Base-by-base conservation (phyloP, 805 yeast species). In the Kodamaea hsintzibuensis region DNA sequence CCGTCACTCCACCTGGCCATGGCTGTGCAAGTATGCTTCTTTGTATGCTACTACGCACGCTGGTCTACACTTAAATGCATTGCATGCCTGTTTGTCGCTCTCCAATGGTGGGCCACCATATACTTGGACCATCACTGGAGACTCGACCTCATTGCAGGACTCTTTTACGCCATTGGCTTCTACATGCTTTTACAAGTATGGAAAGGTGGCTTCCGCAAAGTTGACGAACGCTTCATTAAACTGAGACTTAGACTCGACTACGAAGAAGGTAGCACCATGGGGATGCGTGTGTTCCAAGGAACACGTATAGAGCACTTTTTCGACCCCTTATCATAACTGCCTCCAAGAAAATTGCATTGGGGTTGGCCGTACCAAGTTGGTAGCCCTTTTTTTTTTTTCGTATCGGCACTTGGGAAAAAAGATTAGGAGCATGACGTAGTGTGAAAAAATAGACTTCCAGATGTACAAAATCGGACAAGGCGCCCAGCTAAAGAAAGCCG, bases 81-180 rank as follows among this genome's bases (percentile, higher is more conserved):
- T 1, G 78, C 76, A 17, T 61, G 78, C 4, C 37, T 56, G 0
- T 85, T 80, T 65, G 81, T 85, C 7, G 54, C 73, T 1, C 62
- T 82, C 35, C 90, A 85, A 63, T 84, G 90, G 88, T 86, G 90
- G 89, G 82, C 89, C 19, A 83, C 89, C 2, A 82, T 86, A 70
- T 86, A 86, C 61, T 66, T 86, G 54, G 90, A 85, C 63, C 91
- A 85, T 66, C 91, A 86, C 66, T 86, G 85, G 79, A 74, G 89
- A 55, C 66, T 85, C 37, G 91, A 86, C 63, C 68, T 85, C 50
- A 66, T 84, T 39, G 72, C 73, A 13, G 90, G 90, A 7, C 65
- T 82, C 62, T 33, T 72, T 2, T 86, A 86, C 68, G 78, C 88
- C 0, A 55, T 82, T 3, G 33, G 67, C 10, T 61, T 74, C 22